Conservation (phyloP, 2,329 filamentous ascomycete genomes). For the Penicillium sp. region DNA sequence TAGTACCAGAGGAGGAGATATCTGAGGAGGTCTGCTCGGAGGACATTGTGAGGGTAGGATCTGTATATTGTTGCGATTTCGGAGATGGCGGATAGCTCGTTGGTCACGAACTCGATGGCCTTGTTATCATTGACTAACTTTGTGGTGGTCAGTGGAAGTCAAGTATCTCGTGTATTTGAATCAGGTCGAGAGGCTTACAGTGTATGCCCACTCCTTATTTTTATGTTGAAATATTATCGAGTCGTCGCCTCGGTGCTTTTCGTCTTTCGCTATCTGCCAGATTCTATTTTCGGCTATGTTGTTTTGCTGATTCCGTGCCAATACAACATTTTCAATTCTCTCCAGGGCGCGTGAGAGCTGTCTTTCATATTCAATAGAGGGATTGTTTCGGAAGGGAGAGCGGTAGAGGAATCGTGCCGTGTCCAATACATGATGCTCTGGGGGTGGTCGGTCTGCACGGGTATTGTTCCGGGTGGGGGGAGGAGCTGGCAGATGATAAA, state of each 20-base stretch:
- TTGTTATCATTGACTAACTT: slow-evolving; percentile 3
- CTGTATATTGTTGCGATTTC: background rate
- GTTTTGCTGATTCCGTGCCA: background rate
- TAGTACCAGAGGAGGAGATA: slow-evolving; percentile 38
- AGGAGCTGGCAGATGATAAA: slow-evolving; percentile 1
- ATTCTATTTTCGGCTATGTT: background rate
- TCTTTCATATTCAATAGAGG: background rate
- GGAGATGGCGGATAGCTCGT: background rate
- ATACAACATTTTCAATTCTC: background rate
- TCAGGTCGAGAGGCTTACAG: background rate
- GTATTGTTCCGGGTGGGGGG: slow-evolving; percentile 1
- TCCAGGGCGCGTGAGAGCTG: background rate
- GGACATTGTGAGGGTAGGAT: slow-evolving; percentile 23
- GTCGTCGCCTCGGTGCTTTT: background rate
- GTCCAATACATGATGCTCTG: slow-evolving; percentile 13
- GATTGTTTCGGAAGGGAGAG: background rate
- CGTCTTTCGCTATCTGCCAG: slow-evolving; percentile 1
- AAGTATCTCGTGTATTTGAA: background rate
- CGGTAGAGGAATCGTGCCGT: background rate
- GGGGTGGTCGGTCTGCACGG: slow-evolving; percentile 7
- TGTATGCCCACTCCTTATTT: background rate
- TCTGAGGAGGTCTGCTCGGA: slow-evolving; percentile 50
- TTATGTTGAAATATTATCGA: background rate
- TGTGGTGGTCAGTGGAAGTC: background rate
- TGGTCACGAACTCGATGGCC: background rate